Evolutionary conservation across 768 basidiomycete genomes (phyloP).

Genomic region (Xerocomellus dryophilus): DNA sequence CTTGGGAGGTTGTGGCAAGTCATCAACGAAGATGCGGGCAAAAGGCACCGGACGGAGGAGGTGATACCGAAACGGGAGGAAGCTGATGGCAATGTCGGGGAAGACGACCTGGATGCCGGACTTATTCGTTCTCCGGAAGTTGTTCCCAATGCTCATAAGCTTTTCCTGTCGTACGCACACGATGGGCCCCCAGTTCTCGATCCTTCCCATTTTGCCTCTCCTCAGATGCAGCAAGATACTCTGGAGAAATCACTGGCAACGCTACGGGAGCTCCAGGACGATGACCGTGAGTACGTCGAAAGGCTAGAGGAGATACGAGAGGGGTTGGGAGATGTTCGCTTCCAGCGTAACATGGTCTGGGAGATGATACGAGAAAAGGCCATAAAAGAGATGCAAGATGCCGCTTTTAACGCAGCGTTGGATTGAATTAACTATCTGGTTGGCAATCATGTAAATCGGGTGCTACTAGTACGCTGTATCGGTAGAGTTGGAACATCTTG

Average conservation of each 20-base stretch:
- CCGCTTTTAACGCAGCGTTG: slow-evolving; percentile 40
- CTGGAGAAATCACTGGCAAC: slow-evolving; percentile 73
- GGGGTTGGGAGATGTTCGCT: slow-evolving; percentile 68
- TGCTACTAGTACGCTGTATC: slow-evolving; percentile 5
- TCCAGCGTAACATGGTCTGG: slow-evolving; percentile 75
- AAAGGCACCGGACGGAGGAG: slow-evolving; percentile 32
- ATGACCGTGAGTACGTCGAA: slow-evolving; percentile 83
- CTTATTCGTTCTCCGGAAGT: slow-evolving; percentile 65
- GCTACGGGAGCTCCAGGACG: slow-evolving; percentile 79
- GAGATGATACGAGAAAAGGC: slow-evolving; percentile 70
- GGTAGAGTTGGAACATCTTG: background rate
- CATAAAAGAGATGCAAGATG: slow-evolving; percentile 70
- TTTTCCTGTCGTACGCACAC: slow-evolving; percentile 57
- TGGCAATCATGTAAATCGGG: background rate
- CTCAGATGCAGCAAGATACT: slow-evolving; percentile 63
- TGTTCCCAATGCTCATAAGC: slow-evolving; percentile 60
- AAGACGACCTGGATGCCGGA: slow-evolving; percentile 39
- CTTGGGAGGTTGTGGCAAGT: slow-evolving; percentile 81
- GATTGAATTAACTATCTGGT: slow-evolving; percentile 18
- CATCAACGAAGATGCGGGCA: slow-evolving; percentile 66
- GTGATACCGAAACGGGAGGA: slow-evolving; percentile 68
- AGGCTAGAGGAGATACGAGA: slow-evolving; percentile 82
- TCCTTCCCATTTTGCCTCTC: slow-evolving; percentile 59
- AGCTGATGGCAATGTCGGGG: slow-evolving; percentile 52
- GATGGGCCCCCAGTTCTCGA: slow-evolving; percentile 49